Evolutionary conservation across 306 rosid genomes (phyloP), one percentile per base, ranked within the genome.

Genomic region (Ormosia emarginata): DNA sequence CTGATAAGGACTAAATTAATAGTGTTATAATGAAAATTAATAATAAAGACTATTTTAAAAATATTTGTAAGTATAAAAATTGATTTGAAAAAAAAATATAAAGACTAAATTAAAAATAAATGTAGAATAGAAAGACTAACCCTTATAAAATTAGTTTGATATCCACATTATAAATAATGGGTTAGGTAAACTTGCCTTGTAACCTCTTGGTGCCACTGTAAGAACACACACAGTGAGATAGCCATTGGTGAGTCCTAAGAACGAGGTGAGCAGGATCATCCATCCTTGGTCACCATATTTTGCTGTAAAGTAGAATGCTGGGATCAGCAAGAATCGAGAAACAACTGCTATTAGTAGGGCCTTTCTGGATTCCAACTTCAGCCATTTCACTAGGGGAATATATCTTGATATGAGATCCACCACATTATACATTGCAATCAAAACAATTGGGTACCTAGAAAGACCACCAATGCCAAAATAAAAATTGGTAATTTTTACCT

Each of bases 281-380:
- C 96, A 92, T 40, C 98, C 98, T 61, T 93, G 90, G 37, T 90
- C 96, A 18, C 90, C 98, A 29, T 90, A 93, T 71, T 92, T 95
- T 50, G 97, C 97, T 0, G 96, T 88, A 58, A 89, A 95, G 83
- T 92, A 93, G 80, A 90, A 95, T 2, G 95, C 93, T 0, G 97
- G 98, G 67, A 95, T 44, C 43, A 95, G 70, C 61, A 95, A 84
- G 79, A 88, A 86, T 29, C 98, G 85, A 30, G 78, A 40, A 46
- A 89, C 49, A 68, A 74, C 70, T 50, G 90, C 85, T 14, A 88
- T 71, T 8, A 87, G 13, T 47, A 93, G 83, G 9, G 84, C 90
- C 77, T 82, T 93, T 70, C 98, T 89, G 12, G 98, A 92, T 84
- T 93, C 91, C 71, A 95, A 52, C 84, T 86, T 93, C 46, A 93